Conservation (phyloP, 2,329 filamentous ascomycete genomes). For the Alternaria arbusti region DNA sequence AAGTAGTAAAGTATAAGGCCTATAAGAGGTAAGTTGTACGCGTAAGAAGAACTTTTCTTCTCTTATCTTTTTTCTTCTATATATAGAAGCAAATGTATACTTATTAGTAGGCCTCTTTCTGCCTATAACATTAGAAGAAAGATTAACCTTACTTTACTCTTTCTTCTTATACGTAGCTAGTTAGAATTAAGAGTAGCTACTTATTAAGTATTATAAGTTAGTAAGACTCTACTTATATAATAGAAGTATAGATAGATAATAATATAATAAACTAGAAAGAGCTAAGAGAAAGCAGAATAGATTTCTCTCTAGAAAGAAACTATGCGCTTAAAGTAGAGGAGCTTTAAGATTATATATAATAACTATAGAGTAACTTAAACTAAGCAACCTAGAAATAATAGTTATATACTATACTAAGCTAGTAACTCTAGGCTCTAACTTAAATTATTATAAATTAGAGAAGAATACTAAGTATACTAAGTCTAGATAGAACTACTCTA, state of each 20-base stretch:
- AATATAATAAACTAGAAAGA: neutral
- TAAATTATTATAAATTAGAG: too few species aligned
- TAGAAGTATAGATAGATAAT: neutral
- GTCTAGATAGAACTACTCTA: neutral
- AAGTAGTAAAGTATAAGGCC: neutral
- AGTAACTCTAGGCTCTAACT: too few species aligned
- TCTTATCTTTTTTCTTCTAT: neutral
- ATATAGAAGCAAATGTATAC: neutral
- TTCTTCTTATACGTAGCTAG: neutral
- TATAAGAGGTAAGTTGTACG: neutral
- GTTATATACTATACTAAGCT: too few species aligned
- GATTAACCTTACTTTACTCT: neutral
- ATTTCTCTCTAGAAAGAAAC: neutral
- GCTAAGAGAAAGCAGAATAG: neutral
- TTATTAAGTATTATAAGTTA: neutral
- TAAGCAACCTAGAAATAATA: too few species aligned
- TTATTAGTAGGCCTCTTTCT: neutral
- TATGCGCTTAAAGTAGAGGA: too few species aligned
- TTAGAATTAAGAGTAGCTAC: neutral
- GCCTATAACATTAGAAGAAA: neutral
- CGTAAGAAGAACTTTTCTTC: too few species aligned
- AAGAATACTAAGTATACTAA: neutral
- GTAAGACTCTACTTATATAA: neutral
- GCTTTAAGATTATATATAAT: too few species aligned
- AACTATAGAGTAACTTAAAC: too few species aligned